Percentiles rank a stretch among this genome's conserved stretches.
These are phyloP conservation scores for Xerocomus spinulosus DNA, from an alignment of 768 basidiomycete genomes.

Conservation along the genomic window DNA sequence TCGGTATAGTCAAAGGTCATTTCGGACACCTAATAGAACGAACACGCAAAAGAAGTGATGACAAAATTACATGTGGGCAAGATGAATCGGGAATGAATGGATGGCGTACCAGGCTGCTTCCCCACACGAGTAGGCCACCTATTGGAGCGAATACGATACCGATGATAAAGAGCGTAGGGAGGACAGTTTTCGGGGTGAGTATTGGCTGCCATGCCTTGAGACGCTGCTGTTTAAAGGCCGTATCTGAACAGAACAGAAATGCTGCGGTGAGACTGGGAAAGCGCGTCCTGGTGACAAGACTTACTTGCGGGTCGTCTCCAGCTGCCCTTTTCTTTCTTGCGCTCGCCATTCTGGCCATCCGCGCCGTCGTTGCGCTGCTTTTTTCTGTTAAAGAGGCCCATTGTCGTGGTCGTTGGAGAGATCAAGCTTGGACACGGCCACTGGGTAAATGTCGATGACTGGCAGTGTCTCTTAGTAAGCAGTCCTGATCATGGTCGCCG, in stretches of 20 bases:
- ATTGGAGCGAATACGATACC: conserved; percentile 95
- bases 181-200: conserved; percentile 93
- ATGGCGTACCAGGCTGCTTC: conserved; percentile 55
- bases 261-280: conserved; percentile 14
- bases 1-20: conserved; percentile 94
- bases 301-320: conserved; percentile 80
- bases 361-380: conserved; percentile 32
- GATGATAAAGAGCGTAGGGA: conserved; percentile 93
- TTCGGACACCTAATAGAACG: conserved; percentile 65
- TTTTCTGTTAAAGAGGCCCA: conserved; percentile 60
- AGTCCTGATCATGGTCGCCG: conserved; percentile 45
- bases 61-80: conserved; percentile 3
- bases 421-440: conserved; percentile 9
- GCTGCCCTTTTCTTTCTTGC: conserved; percentile 78
- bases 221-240: conserved; percentile 98
- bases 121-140: conserved; percentile 93
- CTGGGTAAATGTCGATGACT: background rate
- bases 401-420: conserved; percentile 22
- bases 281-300: conserved; percentile 27
- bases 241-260: conserved; percentile 53
- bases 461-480: conserved; percentile 14
- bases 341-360: conserved; percentile 42
- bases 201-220: conserved; percentile 99
- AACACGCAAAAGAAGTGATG: background rate
- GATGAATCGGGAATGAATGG: conserved; percentile 23